A percentile compares a stretch with the other conserved stretches of the same genome.
Evolutionary conservation across 768 basidiomycete genomes (phyloP).

Genomic region (Auricularia heimuer): DNA sequence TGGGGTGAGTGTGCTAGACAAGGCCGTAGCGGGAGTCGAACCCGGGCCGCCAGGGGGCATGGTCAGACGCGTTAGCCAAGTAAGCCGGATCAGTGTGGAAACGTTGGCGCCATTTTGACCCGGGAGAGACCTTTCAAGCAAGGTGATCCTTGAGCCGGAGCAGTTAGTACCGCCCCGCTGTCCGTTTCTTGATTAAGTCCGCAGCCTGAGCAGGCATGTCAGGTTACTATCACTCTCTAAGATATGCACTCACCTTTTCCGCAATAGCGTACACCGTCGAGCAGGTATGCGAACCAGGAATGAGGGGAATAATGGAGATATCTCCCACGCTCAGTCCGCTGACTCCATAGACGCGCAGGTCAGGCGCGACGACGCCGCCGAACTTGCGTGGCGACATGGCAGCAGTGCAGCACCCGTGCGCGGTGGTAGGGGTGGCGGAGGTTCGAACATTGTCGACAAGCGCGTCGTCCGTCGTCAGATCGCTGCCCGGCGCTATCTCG

Average conservation of each 20-base stretch:
- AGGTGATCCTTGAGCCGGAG: no score
- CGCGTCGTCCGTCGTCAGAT: slow-evolving; percentile 8
- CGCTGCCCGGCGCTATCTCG: slow-evolving; percentile 3
- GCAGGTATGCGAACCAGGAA: slow-evolving; percentile 13
- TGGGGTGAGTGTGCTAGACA: no score
- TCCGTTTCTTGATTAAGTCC: not conserved
- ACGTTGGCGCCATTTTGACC: no score
- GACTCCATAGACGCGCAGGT: slow-evolving; percentile 34
- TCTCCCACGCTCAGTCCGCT: slow-evolving; percentile 30
- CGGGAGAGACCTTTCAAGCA: no score
- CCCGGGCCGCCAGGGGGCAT: no score
- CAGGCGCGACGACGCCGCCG: slow-evolving; percentile 38
- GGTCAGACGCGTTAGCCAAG: no score
- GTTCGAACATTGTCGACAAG: slow-evolving; percentile 13
- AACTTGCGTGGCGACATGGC: slow-evolving; percentile 29
- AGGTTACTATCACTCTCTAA: not conserved
- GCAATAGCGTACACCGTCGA: slow-evolving; percentile 15
- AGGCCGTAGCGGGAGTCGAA: no score
- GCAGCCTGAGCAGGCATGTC: slow-evolving; percentile 11
- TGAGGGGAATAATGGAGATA: slow-evolving; percentile 13
- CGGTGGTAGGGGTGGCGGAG: slow-evolving; percentile 12
- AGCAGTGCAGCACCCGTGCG: slow-evolving; percentile 26
- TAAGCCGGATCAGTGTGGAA: no score
- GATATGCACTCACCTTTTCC: not conserved
- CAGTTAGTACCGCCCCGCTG: not conserved